phyloP scores from a whole-genome alignment of 345 rosid genomes.

The Gossypium stocksii region DNA sequence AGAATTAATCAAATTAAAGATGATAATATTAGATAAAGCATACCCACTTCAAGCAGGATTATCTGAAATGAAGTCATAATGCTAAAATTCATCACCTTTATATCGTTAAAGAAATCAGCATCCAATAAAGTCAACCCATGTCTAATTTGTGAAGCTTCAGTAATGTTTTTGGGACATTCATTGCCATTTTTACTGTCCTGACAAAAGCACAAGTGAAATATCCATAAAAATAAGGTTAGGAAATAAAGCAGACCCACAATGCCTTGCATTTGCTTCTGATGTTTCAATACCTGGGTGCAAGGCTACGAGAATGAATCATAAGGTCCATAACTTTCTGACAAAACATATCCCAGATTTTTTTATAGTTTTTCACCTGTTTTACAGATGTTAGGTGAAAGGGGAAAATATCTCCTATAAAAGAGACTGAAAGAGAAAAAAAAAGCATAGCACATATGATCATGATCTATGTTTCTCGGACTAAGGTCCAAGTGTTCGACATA shows the following conservation, averaged over 20 bases:
- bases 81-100: conserved; percentile 39
- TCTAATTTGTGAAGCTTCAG: conserved; percentile 36
- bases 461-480: neutral
- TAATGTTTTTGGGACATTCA: conserved; percentile 25
- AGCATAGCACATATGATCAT: neutral
- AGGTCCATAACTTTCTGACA: conserved; percentile 30
- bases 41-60: neutral
- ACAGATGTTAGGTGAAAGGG: conserved; percentile 1
- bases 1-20: conserved; percentile 4
- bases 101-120: conserved; percentile 59
- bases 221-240: neutral
- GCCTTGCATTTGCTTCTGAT: neutral
- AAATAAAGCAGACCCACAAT: neutral
- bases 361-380: conserved; percentile 32
- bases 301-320: conserved; percentile 24
- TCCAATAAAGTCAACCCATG: conserved; percentile 47
- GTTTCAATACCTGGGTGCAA: conserved; percentile 22
- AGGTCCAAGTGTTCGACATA: too few relatives aligned
- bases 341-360: conserved; percentile 29
- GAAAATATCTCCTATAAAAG: neutral
- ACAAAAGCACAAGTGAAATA: conserved; percentile 20
- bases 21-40: neutral
- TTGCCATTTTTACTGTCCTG: conserved; percentile 43
- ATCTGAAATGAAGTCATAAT: neutral
- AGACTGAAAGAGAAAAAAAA: neutral